These are phyloP conservation scores for Candida dajiaensis DNA, from an alignment of 805 yeast genomes.

Conservation along the genomic window DNA sequence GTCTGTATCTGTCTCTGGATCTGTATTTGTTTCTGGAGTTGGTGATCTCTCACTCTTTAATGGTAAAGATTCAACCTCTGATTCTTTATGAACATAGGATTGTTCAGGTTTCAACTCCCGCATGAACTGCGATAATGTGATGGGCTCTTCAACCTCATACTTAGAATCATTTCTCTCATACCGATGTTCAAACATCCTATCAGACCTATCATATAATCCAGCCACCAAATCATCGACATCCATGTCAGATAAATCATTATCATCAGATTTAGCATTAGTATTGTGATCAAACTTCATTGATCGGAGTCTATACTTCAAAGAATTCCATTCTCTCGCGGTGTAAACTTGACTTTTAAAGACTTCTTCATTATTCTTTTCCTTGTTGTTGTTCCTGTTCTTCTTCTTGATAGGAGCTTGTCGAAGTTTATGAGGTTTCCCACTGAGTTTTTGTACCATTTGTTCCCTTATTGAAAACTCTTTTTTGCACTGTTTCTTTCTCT, in stretches of 20 bases:
- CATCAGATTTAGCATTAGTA: neutral
- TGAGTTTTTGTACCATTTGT: constrained; percentile 3
- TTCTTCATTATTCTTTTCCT: no score
- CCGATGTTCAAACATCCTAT: neutral
- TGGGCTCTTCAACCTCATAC: constrained; percentile 3
- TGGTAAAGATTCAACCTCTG: neutral
- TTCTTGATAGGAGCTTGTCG: neutral
- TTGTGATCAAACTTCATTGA: neutral
- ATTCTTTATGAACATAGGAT: neutral
- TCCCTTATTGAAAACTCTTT: constrained; percentile 4
- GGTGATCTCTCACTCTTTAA: neutral
- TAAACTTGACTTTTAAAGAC: neutral
- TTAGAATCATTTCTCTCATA: neutral
- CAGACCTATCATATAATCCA: neutral
- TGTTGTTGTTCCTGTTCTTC: no score
- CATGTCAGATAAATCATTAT: neutral
- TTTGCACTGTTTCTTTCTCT: neutral
- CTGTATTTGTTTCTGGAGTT: neutral
- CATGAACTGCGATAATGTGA: constrained; percentile 6
- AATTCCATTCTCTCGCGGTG: constrained; percentile 2
- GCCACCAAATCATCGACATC: neutral
- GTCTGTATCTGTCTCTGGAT: no score
- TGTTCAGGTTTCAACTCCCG: neutral
- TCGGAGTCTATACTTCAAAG: neutral
- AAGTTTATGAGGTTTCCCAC: constrained; percentile 8